Evolutionary conservation across 2,329 filamentous ascomycete genomes (phyloP).

Genomic region (Golovinomyces cichoracearum): DNA sequence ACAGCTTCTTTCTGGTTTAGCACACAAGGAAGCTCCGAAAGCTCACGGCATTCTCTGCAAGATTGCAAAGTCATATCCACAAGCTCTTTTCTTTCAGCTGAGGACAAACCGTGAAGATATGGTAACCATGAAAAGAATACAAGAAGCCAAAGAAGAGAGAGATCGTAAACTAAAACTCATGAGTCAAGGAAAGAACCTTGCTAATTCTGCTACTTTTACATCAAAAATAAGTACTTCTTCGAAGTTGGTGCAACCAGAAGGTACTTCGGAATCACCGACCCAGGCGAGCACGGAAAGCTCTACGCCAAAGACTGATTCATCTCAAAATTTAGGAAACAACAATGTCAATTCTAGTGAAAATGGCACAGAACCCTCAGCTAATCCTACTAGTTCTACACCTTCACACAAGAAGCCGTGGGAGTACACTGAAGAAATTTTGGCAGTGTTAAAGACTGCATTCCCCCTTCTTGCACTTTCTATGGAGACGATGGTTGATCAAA

Average conservation of each 20-base stretch:
- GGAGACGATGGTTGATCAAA: constrained; percentile 99
- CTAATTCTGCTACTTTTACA: constrained; percentile 5
- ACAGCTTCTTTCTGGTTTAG: constrained; percentile 73
- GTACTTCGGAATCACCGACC: constrained; percentile 12
- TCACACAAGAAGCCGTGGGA: constrained; percentile 70
- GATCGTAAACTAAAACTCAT: constrained; percentile 15
- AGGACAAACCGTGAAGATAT: constrained; percentile 87
- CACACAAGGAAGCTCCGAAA: constrained; percentile 70
- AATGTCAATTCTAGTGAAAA: constrained; percentile 16
- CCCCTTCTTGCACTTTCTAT: constrained; percentile 85
- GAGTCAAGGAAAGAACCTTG: constrained; percentile 15
- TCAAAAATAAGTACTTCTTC: constrained; percentile 14
- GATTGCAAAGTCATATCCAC: constrained; percentile 86
- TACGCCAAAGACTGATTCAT: constrained; percentile 12
- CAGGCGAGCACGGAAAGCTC: constrained; percentile 20
- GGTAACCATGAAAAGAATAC: constrained; percentile 67
- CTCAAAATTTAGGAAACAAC: constrained; percentile 6
- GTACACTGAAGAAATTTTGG: constrained; percentile 83
- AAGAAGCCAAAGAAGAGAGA: constrained; percentile 44
- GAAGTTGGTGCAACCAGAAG: constrained; percentile 9
- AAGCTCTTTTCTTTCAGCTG: constrained; percentile 86
- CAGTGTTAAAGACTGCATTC: constrained; percentile 87
- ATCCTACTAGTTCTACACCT: constrained; percentile 9
- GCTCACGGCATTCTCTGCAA: constrained; percentile 69
- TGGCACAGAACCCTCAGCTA: constrained; percentile 23